Base-by-base conservation (phyloP, 1,139 yeast genomes). In the Yamadazyma triangularis region DNA sequence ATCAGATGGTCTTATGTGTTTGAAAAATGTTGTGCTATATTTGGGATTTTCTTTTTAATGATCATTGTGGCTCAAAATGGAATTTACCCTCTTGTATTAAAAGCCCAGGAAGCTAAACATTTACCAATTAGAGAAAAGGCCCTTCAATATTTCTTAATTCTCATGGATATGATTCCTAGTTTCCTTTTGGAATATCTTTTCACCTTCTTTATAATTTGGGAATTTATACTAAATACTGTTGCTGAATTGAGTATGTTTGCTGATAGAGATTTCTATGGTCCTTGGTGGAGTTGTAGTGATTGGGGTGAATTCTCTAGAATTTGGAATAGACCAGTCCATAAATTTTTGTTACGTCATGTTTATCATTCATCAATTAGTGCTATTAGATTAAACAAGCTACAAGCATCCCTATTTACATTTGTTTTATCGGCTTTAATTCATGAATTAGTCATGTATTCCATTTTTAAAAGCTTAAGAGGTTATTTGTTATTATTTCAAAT, bases 231-330 rank as follows among this genome's bases (percentile, higher is more conserved):
- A 42, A 89, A 88, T 51, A 82, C 83, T 12, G 75, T 91, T 45
- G 97, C 96, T 0, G 98, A 91, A 53, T 62, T 91, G 26, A 81
- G 94, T 13, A 49, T 71, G 32, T 91, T 81, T 57, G 96, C 89
- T 2, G 97, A 91, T 52, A 73, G 98, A 26, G 85, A 83, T 44
- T 91, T 91, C 54, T 91, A 91, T 49, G 94, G 95, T 3, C 86
- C 88, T 26, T 91, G 98, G 98, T 91, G 97, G 98, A 86, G 91
- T 45, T 85, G 94, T 43, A 78, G 84, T 18, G 82, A 88, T 29
- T 91, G 96, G 96, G 88, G 85, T 34, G 91, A 88, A 52, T 91
- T 85, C 59, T 84, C 96, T 8, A 73, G 96, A 42, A 79, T 85
- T 42, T 93, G 99, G 98, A 91, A 91, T 53, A 73, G 77, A 8